Evolutionary conservation across 140 eudicot genomes (phyloP).

Genomic region (Stevia rebaudiana): DNA sequence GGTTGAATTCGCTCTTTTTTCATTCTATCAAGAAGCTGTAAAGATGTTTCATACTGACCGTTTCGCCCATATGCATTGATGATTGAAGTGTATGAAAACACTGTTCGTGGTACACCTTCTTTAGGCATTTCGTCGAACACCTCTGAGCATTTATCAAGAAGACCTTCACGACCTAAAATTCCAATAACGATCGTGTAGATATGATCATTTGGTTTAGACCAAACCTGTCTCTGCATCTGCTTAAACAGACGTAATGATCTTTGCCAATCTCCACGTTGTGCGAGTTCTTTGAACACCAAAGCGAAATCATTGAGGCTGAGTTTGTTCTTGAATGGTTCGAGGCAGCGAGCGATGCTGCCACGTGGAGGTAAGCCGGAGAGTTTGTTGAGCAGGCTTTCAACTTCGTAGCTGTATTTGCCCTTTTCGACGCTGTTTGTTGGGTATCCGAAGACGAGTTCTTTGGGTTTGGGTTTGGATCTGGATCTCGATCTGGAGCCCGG

Average conservation of each 20-base stretch:
- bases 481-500: constrained; percentile 32
- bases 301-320: constrained; percentile 72
- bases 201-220: constrained; percentile 92
- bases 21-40: constrained; percentile 68
- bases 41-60: constrained; percentile 64
- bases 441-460: constrained; percentile 70
- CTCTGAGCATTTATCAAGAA: constrained; percentile 70
- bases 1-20: constrained; percentile 64
- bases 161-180: constrained; percentile 79
- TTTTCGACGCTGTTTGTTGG: constrained; percentile 71
- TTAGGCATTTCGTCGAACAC: constrained; percentile 83
- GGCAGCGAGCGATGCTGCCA: constrained; percentile 89
- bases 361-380: constrained; percentile 87
- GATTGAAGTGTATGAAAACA: constrained; percentile 68
- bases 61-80: constrained; percentile 88
- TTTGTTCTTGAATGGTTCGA: constrained; percentile 73
- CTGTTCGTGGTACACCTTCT: constrained; percentile 59
- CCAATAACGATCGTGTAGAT: constrained; percentile 74
- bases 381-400: constrained; percentile 77
- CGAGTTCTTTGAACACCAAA: constrained; percentile 74
- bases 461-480: constrained; percentile 45
- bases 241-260: constrained; percentile 76
- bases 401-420: constrained; percentile 88
- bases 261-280: constrained; percentile 97
- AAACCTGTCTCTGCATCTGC: constrained; percentile 88